Evolutionary conservation across 148 eudicot genomes (phyloP), one percentile per base, ranked within the genome.

Genomic region (Amaranthus palmeri): DNA sequence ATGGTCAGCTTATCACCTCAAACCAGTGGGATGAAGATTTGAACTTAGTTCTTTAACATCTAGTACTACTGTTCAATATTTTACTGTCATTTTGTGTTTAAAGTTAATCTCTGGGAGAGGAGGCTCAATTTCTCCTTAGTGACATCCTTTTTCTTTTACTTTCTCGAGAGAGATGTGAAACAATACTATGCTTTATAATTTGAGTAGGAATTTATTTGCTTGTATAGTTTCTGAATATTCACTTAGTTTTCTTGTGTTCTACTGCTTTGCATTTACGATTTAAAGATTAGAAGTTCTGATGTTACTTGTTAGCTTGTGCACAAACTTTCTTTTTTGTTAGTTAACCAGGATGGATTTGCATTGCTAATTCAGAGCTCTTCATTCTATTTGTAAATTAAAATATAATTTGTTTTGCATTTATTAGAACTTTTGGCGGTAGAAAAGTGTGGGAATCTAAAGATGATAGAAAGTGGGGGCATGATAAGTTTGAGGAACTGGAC

Each of bases 391-490:
- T 54, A 8, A 64, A 54, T 73, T 5, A 17, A 25, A 3, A 4
- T 56, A 13, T 49, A 18, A 48, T 2, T 41, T 61, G 14, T 9
- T 25, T 56, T 69, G 3, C 44, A 40, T 18, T 46, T 58, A 36
- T 6, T n/a, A 93, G 99, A 58, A 87, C 81, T 17, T 76, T 88
- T 90, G 96, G 85, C 74, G 93, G 93, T 83, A 88, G 87, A 68
- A 90, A 80, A 72, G 76, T 95, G 70, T 95, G 99, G 99, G 99
- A 92, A 82, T 89, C 96, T 52, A 92, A 82, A 81, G 97, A 95
- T 74, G 93, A 92, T 42, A 88, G 82, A 75, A 95, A 90, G 83
- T 95, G 99, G 99, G 97, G 97, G 49, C 99, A 95, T 82, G 99
- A 95, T 87, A 95, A 95, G 81, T 95, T 95, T 83, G 99, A 95